Conservation (phyloP, 106 monocot species). For the Acanthochlamys bracteata region DNA sequence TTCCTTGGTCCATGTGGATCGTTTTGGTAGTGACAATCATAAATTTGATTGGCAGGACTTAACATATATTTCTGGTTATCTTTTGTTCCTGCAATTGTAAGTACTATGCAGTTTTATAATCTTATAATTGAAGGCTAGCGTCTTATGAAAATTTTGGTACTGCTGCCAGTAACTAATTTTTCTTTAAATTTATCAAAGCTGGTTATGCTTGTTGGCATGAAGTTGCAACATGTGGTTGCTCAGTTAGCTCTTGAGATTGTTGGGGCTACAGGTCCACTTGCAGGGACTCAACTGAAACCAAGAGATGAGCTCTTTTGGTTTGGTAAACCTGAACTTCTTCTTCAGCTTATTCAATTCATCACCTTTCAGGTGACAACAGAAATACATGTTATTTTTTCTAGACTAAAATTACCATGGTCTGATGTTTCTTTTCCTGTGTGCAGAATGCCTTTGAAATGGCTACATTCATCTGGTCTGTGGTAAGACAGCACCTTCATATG, state of each 20-base stretch:
- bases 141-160: no score
- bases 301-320: conserved; percentile 90
- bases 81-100: conserved; percentile 80
- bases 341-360: conserved; percentile 84
- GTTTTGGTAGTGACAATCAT: neutral
- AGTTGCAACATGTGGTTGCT: conserved; percentile 74
- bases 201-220: conserved; percentile 70
- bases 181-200: conserved; percentile 32
- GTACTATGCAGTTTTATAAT: conserved; percentile 1
- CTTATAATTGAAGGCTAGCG: neutral
- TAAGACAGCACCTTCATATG: conserved; percentile 18
- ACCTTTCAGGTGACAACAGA: conserved; percentile 62
- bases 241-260: conserved; percentile 70
- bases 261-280: conserved; percentile 48
- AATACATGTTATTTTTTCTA: neutral
- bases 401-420: conserved; percentile 1
- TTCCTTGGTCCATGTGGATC: neutral
- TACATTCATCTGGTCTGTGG: conserved; percentile 85
- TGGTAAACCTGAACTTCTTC: conserved; percentile 57
- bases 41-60: conserved; percentile 42
- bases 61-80: conserved; percentile 89
- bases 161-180: no score
- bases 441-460: conserved; percentile 99
- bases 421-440: conserved; percentile 12
- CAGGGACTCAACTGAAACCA: conserved; percentile 71